These are phyloP conservation scores for Moniliophthora roreri DNA, from an alignment of 1,284 basidiomycete genomes.

Conservation along the genomic window DNA sequence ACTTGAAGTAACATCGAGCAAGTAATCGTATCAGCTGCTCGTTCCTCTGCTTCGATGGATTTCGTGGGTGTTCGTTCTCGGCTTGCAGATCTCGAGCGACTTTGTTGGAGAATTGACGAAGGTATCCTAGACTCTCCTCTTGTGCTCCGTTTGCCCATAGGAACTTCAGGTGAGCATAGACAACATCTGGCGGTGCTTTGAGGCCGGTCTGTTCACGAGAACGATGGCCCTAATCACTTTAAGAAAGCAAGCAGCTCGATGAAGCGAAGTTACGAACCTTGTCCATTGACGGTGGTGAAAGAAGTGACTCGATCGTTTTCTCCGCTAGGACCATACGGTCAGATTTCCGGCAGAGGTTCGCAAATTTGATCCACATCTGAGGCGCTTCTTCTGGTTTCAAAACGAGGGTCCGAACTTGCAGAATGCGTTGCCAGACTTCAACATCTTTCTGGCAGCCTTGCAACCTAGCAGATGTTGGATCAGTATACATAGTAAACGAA, in stretches of 20 bases:
- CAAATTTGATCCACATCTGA: slow-evolving; percentile 86
- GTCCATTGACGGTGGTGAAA: slow-evolving; percentile 50
- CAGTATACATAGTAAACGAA: neutral
- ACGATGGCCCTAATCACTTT: slow-evolving; percentile 31
- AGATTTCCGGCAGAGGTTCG: slow-evolving; percentile 50
- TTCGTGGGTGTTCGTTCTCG: slow-evolving; percentile 48
- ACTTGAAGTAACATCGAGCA: slow-evolving; percentile 97
- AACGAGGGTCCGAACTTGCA: slow-evolving; percentile 95
- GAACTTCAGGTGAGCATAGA: slow-evolving; percentile 96
- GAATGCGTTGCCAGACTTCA: slow-evolving; percentile 97
- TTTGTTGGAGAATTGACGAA: slow-evolving; percentile 83
- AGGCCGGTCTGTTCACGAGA: slow-evolving; percentile 53
- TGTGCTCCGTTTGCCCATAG: slow-evolving; percentile 90
- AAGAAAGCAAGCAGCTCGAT: slow-evolving; percentile 1
- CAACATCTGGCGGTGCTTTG: slow-evolving; percentile 92
- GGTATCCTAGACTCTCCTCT: slow-evolving; percentile 82
- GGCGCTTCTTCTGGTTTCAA: slow-evolving; percentile 94
- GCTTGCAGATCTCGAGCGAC: slow-evolving; percentile 76
- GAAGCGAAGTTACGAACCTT: slow-evolving; percentile 18
- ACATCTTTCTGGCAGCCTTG: slow-evolving; percentile 98
- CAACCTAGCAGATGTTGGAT: slow-evolving; percentile 50
- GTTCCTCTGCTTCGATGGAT: slow-evolving; percentile 62
- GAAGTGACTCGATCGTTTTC: slow-evolving; percentile 93
- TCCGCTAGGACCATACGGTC: slow-evolving; percentile 82
- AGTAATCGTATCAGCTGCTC: slow-evolving; percentile 84